These are phyloP conservation scores for Ehretia macrophylla DNA, from an alignment of 257 asterid species.

Conservation along the genomic window DNA sequence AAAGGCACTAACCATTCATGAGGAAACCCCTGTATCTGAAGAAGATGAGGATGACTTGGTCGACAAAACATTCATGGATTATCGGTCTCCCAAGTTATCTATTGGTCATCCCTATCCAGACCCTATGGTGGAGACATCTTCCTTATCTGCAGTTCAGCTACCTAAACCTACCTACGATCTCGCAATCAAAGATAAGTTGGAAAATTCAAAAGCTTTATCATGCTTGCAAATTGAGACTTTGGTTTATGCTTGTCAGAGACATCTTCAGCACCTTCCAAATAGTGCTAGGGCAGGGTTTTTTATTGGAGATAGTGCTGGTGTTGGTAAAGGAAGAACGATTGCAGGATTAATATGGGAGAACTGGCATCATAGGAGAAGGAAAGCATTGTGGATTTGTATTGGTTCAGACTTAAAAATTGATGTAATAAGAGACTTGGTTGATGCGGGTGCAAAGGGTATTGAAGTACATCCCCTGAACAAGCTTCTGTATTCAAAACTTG, in stretches of 20 bases:
- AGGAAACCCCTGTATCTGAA: too few species aligned
- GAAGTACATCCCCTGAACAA: constrained; percentile 97
- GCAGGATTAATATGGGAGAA: too few species aligned
- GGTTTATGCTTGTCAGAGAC: constrained; percentile 98
- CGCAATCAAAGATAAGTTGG: constrained; percentile 67
- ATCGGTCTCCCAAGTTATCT: constrained; percentile 90
- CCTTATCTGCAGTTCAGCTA: constrained; percentile 89
- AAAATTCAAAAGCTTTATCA: constrained; percentile 66
- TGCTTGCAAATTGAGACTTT: too few species aligned
- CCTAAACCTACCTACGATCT: constrained; percentile 93
- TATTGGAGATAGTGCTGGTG: constrained; percentile 99
- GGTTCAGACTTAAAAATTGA: constrained; percentile 96
- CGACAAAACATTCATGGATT: constrained; percentile 92
- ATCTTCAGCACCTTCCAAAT: constrained; percentile 80
- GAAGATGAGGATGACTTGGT: constrained; percentile 98
- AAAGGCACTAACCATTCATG: too few species aligned
- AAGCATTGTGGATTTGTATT: constrained; percentile 96
- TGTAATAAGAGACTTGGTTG: constrained; percentile 91
- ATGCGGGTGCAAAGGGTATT: constrained; percentile 78
- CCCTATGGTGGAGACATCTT: constrained; percentile 94
- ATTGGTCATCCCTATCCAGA: constrained; percentile 94
- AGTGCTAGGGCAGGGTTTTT: constrained; percentile 96
- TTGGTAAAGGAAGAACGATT: constrained; percentile 95
- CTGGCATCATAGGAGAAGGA: constrained; percentile 86
- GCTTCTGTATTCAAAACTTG: constrained; percentile 97